A percentile compares a stretch with the other conserved stretches of the same genome.
phyloP scores from a whole-genome alignment of 1,284 basidiomycete genomes.

The Pisolithus thermaeus region DNA sequence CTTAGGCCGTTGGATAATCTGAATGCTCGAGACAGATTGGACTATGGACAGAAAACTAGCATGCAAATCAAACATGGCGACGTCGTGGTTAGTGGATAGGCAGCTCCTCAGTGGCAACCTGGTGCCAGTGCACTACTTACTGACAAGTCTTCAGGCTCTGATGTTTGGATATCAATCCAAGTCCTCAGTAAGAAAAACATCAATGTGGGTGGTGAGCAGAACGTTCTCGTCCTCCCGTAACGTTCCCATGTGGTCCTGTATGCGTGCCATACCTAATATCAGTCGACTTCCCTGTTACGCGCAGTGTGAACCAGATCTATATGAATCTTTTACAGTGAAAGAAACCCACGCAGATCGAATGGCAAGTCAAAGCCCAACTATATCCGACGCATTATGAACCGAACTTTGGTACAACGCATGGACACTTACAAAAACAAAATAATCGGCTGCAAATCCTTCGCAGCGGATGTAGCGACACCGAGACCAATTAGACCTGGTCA shows the following conservation, averaged over 20 bases:
- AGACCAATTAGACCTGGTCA: neutral
- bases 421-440: neutral
- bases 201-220: conserved; percentile 6
- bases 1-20: too few relatives aligned
- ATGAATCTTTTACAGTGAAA: neutral
- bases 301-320: neutral
- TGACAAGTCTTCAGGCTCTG: too few relatives aligned
- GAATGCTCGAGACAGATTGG: too few relatives aligned
- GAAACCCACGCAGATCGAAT: neutral
- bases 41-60: too few relatives aligned
- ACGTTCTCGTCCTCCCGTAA: neutral
- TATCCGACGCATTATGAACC: neutral
- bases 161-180: neutral
- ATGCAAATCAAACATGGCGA: too few relatives aligned
- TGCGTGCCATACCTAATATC: conserved; percentile 5
- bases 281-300: conserved; percentile 9
- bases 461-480: neutral
- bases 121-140: too few relatives aligned
- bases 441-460: neutral
- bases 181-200: neutral
- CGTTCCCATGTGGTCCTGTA: neutral
- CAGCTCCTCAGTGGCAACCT: too few relatives aligned
- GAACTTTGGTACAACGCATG: neutral
- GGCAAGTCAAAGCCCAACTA: neutral
- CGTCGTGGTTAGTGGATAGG: too few relatives aligned